Conservation (phyloP, 1,284 basidiomycete genomes). For the Rhodofomes roseus region DNA sequence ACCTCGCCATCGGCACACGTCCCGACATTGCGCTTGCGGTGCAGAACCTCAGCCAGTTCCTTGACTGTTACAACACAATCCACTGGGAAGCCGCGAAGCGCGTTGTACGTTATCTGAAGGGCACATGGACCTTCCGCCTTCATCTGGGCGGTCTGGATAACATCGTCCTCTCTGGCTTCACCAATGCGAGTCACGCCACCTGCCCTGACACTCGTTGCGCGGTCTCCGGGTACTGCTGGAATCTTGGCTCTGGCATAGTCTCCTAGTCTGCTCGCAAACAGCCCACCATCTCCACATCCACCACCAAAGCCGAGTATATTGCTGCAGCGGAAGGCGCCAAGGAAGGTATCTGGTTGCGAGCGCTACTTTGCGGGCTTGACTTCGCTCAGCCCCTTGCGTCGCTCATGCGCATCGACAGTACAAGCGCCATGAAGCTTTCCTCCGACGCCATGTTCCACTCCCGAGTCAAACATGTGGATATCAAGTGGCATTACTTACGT, state of each 20-base stretch:
- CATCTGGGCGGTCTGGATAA: constrained; percentile 14
- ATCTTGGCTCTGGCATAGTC: constrained; percentile 24
- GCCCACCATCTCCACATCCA: constrained; percentile 24
- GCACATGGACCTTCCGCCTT: constrained; percentile 12
- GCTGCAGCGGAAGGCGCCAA: constrained; percentile 14
- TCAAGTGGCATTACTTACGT: constrained; percentile 15
- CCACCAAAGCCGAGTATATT: constrained; percentile 27
- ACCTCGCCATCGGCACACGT: constrained; percentile 11
- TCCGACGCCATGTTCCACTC: constrained; percentile 12
- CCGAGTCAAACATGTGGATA: constrained; percentile 17
- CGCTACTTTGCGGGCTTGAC: constrained; percentile 8
- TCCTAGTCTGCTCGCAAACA: constrained; percentile 29
- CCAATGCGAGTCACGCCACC: constrained; percentile 31
- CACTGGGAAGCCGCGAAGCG: constrained; percentile 24
- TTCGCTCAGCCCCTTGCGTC: neutral
- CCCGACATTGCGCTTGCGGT: constrained; percentile 16
- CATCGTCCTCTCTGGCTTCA: constrained; percentile 30
- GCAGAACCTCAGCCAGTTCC: constrained; percentile 13
- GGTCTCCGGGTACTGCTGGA: constrained; percentile 26
- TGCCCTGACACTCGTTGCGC: constrained; percentile 12
- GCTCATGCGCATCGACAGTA: constrained; percentile 12
- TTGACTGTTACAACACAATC: constrained; percentile 4
- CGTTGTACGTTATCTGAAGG: constrained; percentile 25
- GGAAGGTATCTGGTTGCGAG: constrained; percentile 22
- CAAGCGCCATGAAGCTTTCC: constrained; percentile 10